Percentiles rank a stretch among this genome's conserved stretches.
Evolutionary conservation across 352 stramenopile genomes (phyloP).

Genomic region (Globisporangium nunn): DNA sequence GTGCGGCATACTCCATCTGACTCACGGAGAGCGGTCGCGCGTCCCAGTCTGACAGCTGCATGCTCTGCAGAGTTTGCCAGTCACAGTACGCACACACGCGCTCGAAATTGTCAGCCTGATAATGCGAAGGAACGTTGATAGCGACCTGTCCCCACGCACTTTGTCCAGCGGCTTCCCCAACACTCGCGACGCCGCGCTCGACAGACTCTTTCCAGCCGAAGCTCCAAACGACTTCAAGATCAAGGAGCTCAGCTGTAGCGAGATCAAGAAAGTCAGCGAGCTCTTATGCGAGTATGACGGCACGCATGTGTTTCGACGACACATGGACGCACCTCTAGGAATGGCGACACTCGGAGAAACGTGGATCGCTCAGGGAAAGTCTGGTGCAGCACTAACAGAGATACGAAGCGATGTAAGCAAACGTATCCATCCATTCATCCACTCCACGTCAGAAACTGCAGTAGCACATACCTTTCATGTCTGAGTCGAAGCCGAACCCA

Average conservation of each 20-base stretch:
- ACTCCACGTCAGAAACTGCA: too few relatives aligned
- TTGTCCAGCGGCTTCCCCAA: conserved; percentile 61
- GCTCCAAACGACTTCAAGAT: conserved; percentile 19
- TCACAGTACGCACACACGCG: too few relatives aligned
- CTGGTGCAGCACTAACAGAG: conserved; percentile 44
- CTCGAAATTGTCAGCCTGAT: too few relatives aligned
- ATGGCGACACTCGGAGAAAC: conserved; percentile 28
- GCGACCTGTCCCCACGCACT: too few relatives aligned
- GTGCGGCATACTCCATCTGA: too few relatives aligned
- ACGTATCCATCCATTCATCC: too few relatives aligned
- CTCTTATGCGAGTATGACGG: neutral
- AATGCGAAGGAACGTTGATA: too few relatives aligned
- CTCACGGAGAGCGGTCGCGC: too few relatives aligned
- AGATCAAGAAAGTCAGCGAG: neutral
- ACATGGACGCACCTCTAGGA: conserved; percentile 44
- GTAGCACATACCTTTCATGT: conserved; percentile 45
- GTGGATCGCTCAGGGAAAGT: conserved; percentile 50
- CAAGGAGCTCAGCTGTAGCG: conserved; percentile 24
- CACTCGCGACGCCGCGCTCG: conserved; percentile 25
- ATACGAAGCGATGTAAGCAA: neutral
- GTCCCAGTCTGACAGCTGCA: too few relatives aligned
- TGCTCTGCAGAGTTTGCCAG: too few relatives aligned
- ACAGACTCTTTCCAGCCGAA: conserved; percentile 33
- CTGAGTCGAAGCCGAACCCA: conserved; percentile 61
- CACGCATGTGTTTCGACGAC: too few relatives aligned